A percentile compares a stretch with the other conserved stretches of the same genome.
These are phyloP conservation scores for Kazachstania kunashirensis DNA, from an alignment of 805 yeast species.

Conservation along the genomic window DNA sequence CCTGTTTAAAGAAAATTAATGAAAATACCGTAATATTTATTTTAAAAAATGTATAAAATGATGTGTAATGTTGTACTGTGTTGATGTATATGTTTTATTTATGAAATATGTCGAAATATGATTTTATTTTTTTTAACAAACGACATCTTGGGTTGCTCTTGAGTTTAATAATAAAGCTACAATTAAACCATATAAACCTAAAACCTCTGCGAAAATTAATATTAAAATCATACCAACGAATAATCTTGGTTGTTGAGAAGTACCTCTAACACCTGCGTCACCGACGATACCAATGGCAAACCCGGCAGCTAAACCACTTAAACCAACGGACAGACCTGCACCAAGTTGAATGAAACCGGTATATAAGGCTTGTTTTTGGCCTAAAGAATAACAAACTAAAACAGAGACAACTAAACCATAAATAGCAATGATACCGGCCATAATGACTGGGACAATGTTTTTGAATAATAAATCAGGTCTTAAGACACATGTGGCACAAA, in stretches of 20 bases:
- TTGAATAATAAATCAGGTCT: conserved; percentile 94
- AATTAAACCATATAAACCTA: conserved; percentile 96
- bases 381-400: conserved; percentile 79
- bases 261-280: conserved; percentile 98
- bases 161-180: conserved; percentile 97
- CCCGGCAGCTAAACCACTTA: conserved; percentile 96
- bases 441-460: conserved; percentile 92
- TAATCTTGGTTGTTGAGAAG: conserved; percentile 95
- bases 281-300: conserved; percentile 99
- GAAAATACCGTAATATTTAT: too few relatives aligned
- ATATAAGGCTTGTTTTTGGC: conserved; percentile 85
- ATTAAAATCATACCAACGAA: conserved; percentile 98
- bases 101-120: too few relatives aligned
- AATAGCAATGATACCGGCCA: conserved; percentile 99
- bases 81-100: too few relatives aligned
- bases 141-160: conserved; percentile 88
- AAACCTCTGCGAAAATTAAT: conserved; percentile 96
- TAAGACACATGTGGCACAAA: conserved; percentile 93
- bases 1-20: too few relatives aligned
- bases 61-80: too few relatives aligned
- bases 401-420: conserved; percentile 96
- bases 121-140: too few relatives aligned
- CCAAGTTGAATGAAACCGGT: conserved; percentile 97
- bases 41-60: too few relatives aligned
- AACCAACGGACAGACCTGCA: conserved; percentile 95